Percentiles rank a stretch among this genome's conserved stretches.
Conservation (phyloP, 345 rosid genomes). For the Clarkia xantiana region DNA sequence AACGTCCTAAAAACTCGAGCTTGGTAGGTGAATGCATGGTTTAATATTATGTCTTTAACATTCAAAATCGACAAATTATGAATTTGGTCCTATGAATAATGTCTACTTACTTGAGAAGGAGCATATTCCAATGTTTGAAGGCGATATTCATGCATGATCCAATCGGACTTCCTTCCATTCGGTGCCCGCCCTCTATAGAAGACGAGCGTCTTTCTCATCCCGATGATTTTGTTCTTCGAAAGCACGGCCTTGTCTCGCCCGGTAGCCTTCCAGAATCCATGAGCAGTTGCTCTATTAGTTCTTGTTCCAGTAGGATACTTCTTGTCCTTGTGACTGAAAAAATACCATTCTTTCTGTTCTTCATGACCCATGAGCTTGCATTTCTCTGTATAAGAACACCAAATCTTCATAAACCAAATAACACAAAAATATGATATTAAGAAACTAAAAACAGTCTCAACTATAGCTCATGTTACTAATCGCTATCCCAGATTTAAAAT, state of each 20-base stretch:
- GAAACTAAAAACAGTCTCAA: too few species aligned
- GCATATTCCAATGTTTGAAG: slow-evolving; percentile 8
- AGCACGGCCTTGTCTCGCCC: slow-evolving; percentile 10
- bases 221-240: slow-evolving; percentile 5
- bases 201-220: slow-evolving; percentile 12
- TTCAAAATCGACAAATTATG: too few species aligned
- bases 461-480: too few species aligned
- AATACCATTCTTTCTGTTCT: slow-evolving; percentile 11
- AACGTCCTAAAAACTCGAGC: too few species aligned
- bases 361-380: slow-evolving; percentile 2
- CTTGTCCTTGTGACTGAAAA: slow-evolving; percentile 11
- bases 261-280: slow-evolving; percentile 11
- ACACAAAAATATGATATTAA: too few species aligned
- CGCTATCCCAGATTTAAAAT: too few species aligned
- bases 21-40: too few species aligned
- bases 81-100: too few species aligned
- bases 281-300: slow-evolving; percentile 8
- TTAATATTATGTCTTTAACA: too few species aligned
- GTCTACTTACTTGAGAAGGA: slow-evolving; percentile 6
- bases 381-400: slow-evolving; percentile 4
- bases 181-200: slow-evolving; percentile 10
- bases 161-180: slow-evolving; percentile 6
- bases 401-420: not conserved
- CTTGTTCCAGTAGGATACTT: slow-evolving; percentile 9
- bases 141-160: slow-evolving; percentile 13